Evolutionary conservation across 2,329 filamentous ascomycete genomes (phyloP), one percentile per base, ranked within the genome.

Genomic region (Cordyceps sp.): DNA sequence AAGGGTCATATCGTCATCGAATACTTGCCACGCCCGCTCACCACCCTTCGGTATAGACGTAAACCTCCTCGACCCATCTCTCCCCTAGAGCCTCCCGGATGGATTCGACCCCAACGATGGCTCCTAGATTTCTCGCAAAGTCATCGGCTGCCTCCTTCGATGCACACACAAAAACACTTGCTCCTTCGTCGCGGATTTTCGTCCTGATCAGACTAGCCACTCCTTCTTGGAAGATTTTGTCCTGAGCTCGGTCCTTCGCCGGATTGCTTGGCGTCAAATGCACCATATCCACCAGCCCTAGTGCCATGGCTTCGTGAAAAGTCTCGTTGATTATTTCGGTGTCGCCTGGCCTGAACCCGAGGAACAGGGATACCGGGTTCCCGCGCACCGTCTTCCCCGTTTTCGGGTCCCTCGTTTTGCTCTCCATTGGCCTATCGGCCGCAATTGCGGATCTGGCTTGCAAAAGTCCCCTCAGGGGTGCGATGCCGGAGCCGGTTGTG

Each of bases 141-240:
- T 33, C 27, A 13, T 33, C 32, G 1, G 32, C 32, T 7, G 32
- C 32, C 26, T 33, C 32, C 27, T 33, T 33, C 7, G 32, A 33
- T 8, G 32, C 32, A 14, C 32, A 33, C 1, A 33, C 27, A 16
- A 33, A 33, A 21, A 33, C 32, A 16, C 12, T 30, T 9, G 32
- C 32, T 5, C 27, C 32, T 20, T 26, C n/a, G 21, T 33, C 32
- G 9, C 26, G 21, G 19, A 33, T 33, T 27, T 33, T 33, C 15
- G 14, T 21, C 8, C 32, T 17, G 9, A 30, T 26, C 13, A n/a
- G 26, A 5, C 5, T 8, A 9, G 20, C 27, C 4, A 30, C 21
- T 2, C 22, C 21, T 4, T 29, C 17, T 12, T n/a, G 10, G 17
- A 33, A 33, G 6, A 29, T 15, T n/a, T 26, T 30, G 5, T 33